These are phyloP conservation scores for Rutidosis leptorrhynchoides DNA, from an alignment of 129 eudicot species.

Conservation along the genomic window DNA sequence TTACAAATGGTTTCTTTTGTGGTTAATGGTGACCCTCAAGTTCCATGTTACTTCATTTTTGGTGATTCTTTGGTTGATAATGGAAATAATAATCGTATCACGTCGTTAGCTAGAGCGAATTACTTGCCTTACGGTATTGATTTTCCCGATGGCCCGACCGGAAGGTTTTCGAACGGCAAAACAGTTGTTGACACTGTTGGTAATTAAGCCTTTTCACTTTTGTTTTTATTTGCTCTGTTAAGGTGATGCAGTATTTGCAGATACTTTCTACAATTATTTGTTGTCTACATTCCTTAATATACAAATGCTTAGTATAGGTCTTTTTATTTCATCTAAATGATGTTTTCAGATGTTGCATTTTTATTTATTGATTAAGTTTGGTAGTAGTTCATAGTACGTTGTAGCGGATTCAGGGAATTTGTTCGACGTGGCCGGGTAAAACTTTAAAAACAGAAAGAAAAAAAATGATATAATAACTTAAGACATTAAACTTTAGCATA, in stretches of 20 bases:
- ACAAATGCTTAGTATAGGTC: too few relatives aligned
- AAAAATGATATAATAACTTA: too few relatives aligned
- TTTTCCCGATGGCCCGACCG: conserved; percentile 64
- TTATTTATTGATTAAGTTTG: too few relatives aligned
- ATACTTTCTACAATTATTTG: too few relatives aligned
- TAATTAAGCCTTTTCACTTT: conserved; percentile 37
- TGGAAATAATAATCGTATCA: conserved; percentile 72
- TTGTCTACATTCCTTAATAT: too few relatives aligned
- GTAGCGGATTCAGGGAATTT: too few relatives aligned
- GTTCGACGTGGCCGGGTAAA: too few relatives aligned
- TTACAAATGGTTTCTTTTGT: conserved; percentile 22
- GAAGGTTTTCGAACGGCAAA: conserved; percentile 66
- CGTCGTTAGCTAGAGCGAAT: conserved; percentile 72
- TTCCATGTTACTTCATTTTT: conserved; percentile 78
- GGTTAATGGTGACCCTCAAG: conserved; percentile 57
- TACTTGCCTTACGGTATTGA: conserved; percentile 86
- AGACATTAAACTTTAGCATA: too few relatives aligned
- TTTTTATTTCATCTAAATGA: neutral
- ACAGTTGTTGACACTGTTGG: conserved; percentile 70
- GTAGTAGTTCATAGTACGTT: too few relatives aligned
- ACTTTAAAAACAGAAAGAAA: too few relatives aligned
- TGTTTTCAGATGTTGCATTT: neutral
- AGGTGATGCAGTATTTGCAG: neutral
- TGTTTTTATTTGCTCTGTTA: neutral
- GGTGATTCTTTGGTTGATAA: conserved; percentile 88